Percentiles rank a stretch among this genome's conserved stretches.
These are phyloP conservation scores for Suillus ampliporus DNA, from an alignment of 768 basidiomycete species.

Conservation along the genomic window DNA sequence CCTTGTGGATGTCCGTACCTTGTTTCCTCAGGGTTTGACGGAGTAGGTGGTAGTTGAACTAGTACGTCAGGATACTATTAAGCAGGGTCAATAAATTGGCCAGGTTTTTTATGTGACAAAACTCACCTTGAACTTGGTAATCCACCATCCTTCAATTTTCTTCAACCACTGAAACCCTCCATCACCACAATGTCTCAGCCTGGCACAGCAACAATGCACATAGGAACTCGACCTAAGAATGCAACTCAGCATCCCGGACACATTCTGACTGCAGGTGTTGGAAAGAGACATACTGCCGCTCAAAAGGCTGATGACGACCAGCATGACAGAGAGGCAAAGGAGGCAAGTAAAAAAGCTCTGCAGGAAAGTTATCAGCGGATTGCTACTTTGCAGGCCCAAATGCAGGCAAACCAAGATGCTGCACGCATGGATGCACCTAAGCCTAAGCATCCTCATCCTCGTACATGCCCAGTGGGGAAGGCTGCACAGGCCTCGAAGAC, in stretches of 20 bases:
- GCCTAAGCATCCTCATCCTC: neutral
- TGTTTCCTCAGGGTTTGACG: neutral
- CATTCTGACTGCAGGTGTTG: neutral
- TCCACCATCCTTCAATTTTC: neutral
- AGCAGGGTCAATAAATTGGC: too few relatives aligned
- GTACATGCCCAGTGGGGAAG: neutral
- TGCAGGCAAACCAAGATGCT: slow-evolving; percentile 1
- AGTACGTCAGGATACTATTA: too few relatives aligned
- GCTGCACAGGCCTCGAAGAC: neutral
- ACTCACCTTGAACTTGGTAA: neutral
- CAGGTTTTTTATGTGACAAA: too few relatives aligned
- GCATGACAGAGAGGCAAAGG: slow-evolving; percentile 8
- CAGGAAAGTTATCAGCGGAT: slow-evolving; percentile 8
- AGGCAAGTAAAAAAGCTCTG: slow-evolving; percentile 2
- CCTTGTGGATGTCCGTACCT: neutral
- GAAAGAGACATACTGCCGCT: slow-evolving; percentile 15
- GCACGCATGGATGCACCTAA: neutral
- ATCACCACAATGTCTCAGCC: neutral
- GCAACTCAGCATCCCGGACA: slow-evolving; percentile 8
- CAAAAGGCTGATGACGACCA: slow-evolving; percentile 18
- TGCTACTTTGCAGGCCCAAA: slow-evolving; percentile 10
- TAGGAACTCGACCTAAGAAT: slow-evolving; percentile 9
- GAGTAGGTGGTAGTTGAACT: too few relatives aligned
- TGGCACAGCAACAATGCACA: neutral
- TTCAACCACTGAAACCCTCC: neutral